Conservation (phyloP, 306 rosid genomes). For the Glycyrrhiza uralensis region DNA sequence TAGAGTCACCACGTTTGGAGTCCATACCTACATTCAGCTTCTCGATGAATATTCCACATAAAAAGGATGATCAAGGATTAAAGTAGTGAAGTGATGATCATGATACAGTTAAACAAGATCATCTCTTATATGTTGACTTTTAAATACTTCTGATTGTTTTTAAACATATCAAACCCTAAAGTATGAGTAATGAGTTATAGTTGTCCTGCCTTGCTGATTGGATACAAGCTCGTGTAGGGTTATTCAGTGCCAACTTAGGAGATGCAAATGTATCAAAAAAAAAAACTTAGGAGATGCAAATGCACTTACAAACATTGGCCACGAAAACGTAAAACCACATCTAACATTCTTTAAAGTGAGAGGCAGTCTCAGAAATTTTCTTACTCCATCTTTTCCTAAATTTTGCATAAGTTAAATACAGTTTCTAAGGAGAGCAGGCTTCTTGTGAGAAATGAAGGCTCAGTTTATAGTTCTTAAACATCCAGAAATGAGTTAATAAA, state of each 20-base stretch:
- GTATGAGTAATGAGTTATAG: slow-evolving; percentile 9
- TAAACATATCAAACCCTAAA: slow-evolving; percentile 8
- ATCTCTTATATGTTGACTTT: neutral
- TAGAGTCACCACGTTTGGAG: slow-evolving; percentile 81
- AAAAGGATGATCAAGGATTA: neutral
- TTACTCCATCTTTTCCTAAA: neutral
- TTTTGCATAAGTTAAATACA: neutral
- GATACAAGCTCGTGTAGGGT: slow-evolving; percentile 1
- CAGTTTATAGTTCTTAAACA: neutral
- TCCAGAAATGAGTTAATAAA: neutral
- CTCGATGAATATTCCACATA: slow-evolving; percentile 3
- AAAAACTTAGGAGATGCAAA: slow-evolving; percentile 22
- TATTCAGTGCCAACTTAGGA: slow-evolving; percentile 18
- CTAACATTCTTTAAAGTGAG: slow-evolving; percentile 21
- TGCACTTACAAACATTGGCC: neutral
- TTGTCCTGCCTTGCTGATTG: slow-evolving; percentile 13
- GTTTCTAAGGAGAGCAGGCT: slow-evolving; percentile 8
- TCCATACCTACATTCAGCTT: slow-evolving; percentile 70
- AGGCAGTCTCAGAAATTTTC: slow-evolving; percentile 10
- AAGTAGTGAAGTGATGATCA: slow-evolving; percentile 1
- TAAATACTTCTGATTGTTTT: neutral
- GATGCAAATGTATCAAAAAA: slow-evolving; percentile 6
- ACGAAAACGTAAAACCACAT: slow-evolving; percentile 10
- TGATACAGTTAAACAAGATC: slow-evolving; percentile 21
- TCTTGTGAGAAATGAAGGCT: slow-evolving; percentile 1